Percentiles rank a stretch among this genome's conserved stretches.
These are phyloP conservation scores for Cornus controversa DNA, from an alignment of 148 eudicot genomes.

Conservation along the genomic window DNA sequence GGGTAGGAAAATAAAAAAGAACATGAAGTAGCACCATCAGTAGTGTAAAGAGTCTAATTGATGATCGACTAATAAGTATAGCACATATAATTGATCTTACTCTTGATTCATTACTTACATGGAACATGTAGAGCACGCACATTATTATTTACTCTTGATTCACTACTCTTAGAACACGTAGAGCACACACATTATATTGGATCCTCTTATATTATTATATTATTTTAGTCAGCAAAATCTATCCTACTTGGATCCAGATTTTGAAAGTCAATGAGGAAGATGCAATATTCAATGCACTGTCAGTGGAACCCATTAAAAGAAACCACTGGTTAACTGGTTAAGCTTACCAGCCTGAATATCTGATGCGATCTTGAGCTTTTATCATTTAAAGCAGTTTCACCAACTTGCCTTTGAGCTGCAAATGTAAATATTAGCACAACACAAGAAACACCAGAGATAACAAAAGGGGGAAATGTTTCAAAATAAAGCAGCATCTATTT, in stretches of 20 bases:
- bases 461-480: not conserved
- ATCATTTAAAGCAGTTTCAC: constrained; percentile 92
- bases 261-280: not conserved
- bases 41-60: not conserved
- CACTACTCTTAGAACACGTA: not conserved
- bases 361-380: constrained; percentile 98
- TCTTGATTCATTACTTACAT: not conserved
- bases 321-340: not conserved
- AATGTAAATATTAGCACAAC: constrained; percentile 4
- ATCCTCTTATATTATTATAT: no score
- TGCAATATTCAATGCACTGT: not conserved
- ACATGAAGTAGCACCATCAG: not conserved
- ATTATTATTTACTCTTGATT: not conserved
- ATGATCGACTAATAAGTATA: not conserved
- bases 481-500: not conserved
- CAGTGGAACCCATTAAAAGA: not conserved
- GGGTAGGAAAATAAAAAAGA: not conserved
- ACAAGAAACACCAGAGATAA: not conserved
- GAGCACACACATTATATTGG: no score
- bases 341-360: constrained; percentile 78
- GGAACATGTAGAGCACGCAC: not conserved
- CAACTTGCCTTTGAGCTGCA: constrained; percentile 95
- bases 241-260: not conserved
- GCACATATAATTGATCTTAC: not conserved
- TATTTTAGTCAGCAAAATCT: not conserved